phyloP scores from a whole-genome alignment of 805 yeast genomes.

The Ogataea paraovalis region DNA sequence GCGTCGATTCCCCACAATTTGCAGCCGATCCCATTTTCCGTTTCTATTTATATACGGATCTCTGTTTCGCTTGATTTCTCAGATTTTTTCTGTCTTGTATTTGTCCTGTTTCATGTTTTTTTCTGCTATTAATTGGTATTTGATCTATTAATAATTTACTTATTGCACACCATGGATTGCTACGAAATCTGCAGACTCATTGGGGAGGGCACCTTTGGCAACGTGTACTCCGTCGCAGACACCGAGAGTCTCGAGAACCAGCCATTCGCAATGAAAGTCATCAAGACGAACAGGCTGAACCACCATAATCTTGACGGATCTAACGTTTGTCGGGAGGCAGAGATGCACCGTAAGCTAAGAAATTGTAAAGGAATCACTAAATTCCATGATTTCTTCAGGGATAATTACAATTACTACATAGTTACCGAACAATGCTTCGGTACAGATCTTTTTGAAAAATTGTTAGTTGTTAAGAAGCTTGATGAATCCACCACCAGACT shows the following conservation, averaged over 20 bases:
- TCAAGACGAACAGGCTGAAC: neutral
- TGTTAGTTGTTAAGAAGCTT: slow-evolving; percentile 65
- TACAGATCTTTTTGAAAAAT: slow-evolving; percentile 83
- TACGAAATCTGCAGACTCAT: neutral
- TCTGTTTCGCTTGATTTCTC: too few species aligned
- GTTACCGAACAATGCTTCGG: slow-evolving; percentile 88
- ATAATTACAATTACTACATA: slow-evolving; percentile 76
- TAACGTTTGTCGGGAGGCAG: slow-evolving; percentile 50
- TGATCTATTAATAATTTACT: neutral
- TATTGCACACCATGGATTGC: neutral
- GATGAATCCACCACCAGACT: slow-evolving; percentile 75
- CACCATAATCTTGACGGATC: neutral
- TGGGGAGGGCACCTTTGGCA: slow-evolving; percentile 3
- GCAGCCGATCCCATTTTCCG: neutral
- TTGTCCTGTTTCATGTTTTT: neutral
- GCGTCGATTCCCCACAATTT: neutral
- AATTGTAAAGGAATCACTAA: slow-evolving; percentile 77
- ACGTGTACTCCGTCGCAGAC: neutral
- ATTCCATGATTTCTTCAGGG: slow-evolving; percentile 82
- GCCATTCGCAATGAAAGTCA: neutral
- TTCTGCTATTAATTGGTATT: too few species aligned
- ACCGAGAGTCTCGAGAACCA: neutral
- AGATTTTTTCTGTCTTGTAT: neutral
- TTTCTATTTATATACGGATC: too few species aligned
- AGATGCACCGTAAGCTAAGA: slow-evolving; percentile 52